Conservation (phyloP, 148 eudicot species). For the Amaranthus palmeri region DNA sequence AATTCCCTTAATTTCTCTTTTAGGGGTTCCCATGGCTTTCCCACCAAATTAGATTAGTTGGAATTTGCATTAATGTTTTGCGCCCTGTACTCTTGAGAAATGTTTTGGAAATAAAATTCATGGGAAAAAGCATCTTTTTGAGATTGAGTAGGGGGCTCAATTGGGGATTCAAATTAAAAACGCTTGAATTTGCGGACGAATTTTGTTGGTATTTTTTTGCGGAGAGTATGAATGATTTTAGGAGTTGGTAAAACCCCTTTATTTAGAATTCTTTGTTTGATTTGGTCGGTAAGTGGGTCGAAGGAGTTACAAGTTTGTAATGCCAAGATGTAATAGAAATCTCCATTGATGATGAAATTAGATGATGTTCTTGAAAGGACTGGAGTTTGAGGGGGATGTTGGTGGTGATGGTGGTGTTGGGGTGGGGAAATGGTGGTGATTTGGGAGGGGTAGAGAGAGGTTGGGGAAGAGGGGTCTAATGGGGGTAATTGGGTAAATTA, state of each 20-base stretch:
- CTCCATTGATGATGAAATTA: slow-evolving; percentile 48
- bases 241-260: slow-evolving; percentile 69
- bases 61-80: slow-evolving; percentile 16
- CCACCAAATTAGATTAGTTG: slow-evolving; percentile 31
- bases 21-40: slow-evolving; percentile 70
- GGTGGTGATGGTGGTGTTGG: too few relatives aligned
- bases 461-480: too few relatives aligned
- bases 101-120: slow-evolving; percentile 45
- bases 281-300: slow-evolving; percentile 38
- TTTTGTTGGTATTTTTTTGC: slow-evolving; percentile 80
- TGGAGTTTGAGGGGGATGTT: too few relatives aligned
- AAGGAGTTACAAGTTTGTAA: slow-evolving; percentile 25
- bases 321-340: slow-evolving; percentile 39
- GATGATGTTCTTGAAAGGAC: background rate
- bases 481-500: too few relatives aligned
- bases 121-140: slow-evolving; percentile 37
- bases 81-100: slow-evolving; percentile 53
- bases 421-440: too few relatives aligned
- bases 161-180: slow-evolving; percentile 25
- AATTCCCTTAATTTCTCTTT: slow-evolving; percentile 42
- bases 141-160: slow-evolving; percentile 29
- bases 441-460: too few relatives aligned
- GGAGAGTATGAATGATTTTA: slow-evolving; percentile 75
- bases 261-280: slow-evolving; percentile 52
- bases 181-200: slow-evolving; percentile 50